Conservation (phyloP, 2,329 filamentous ascomycete genomes). For the Ramularia collo-cygni region DNA sequence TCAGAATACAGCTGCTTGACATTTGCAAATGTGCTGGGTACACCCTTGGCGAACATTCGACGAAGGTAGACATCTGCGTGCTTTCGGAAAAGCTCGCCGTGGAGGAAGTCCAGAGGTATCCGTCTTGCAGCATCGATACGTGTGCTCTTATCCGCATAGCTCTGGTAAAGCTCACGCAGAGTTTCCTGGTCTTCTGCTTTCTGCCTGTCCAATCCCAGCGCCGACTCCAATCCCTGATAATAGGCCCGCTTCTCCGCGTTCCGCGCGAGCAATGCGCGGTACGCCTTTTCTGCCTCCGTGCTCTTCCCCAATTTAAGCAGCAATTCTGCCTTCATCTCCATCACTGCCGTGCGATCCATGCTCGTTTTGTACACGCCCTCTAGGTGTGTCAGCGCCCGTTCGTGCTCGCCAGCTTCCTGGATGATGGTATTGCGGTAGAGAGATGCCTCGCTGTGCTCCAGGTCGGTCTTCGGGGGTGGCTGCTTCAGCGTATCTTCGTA, state of each 20-base stretch:
- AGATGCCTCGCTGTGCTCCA: constrained; percentile 88
- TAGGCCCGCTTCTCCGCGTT: constrained; percentile 85
- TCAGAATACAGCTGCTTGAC: constrained; percentile 88
- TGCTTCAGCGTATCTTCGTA: constrained; percentile 91
- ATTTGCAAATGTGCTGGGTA: constrained; percentile 94
- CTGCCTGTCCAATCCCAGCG: constrained; percentile 55
- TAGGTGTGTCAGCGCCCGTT: constrained; percentile 80
- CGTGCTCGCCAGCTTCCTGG: constrained; percentile 75
- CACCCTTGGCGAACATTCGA: constrained; percentile 81
- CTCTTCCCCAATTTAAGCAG: constrained; percentile 68
- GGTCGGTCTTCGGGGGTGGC: constrained; percentile 66
- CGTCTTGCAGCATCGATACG: constrained; percentile 79
- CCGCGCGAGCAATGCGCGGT: constrained; percentile 71
- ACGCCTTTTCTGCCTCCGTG: constrained; percentile 74
- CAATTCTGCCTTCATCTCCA: constrained; percentile 83
- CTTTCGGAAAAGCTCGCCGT: constrained; percentile 71
- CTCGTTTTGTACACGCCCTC: constrained; percentile 69
- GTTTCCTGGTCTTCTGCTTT: constrained; percentile 61
- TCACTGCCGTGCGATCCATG: constrained; percentile 73
- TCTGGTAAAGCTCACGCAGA: constrained; percentile 69
- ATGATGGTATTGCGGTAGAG: constrained; percentile 96
- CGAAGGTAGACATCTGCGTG: constrained; percentile 74
- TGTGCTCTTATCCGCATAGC: constrained; percentile 73
- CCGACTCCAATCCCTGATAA: constrained; percentile 69
- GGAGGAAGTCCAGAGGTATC: constrained; percentile 81